Conservation (phyloP, 2,329 filamentous ascomycete species). For the Trichophaea hybrida region DNA sequence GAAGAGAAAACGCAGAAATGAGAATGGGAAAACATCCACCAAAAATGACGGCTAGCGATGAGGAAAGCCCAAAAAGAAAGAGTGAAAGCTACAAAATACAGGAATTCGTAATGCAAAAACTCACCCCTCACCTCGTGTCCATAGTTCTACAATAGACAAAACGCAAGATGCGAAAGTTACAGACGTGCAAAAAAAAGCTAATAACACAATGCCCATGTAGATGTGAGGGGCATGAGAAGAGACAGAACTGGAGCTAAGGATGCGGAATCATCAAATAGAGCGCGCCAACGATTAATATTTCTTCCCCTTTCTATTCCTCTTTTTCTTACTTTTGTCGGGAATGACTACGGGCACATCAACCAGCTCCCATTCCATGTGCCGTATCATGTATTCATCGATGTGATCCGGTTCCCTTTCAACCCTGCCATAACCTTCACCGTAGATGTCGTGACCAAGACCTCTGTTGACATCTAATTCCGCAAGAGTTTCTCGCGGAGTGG, state of each 20-base stretch:
- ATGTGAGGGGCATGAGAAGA: not conserved
- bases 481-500: constrained; percentile 1
- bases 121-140: too few relatives aligned
- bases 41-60: too few relatives aligned
- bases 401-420: constrained; percentile 34
- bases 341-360: constrained; percentile 37
- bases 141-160: not conserved
- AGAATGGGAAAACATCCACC: too few relatives aligned
- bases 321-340: constrained; percentile 33
- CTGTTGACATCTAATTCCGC: constrained; percentile 10
- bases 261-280: not conserved
- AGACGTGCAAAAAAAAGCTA: not conserved
- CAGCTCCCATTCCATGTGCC: constrained; percentile 48
- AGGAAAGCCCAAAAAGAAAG: too few relatives aligned
- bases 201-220: not conserved
- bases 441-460: constrained; percentile 32
- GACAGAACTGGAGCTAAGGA: not conserved
- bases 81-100: too few relatives aligned
- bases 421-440: constrained; percentile 45
- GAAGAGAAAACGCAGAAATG: too few relatives aligned
- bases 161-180: not conserved
- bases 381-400: constrained; percentile 63
- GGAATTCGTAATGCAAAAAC: too few relatives aligned
- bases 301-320: constrained; percentile 22
- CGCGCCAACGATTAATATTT: constrained; percentile 13